Evolutionary conservation across 495 filamentous ascomycete genomes (phyloP).

Genomic region (Penicillium simplicissimum): DNA sequence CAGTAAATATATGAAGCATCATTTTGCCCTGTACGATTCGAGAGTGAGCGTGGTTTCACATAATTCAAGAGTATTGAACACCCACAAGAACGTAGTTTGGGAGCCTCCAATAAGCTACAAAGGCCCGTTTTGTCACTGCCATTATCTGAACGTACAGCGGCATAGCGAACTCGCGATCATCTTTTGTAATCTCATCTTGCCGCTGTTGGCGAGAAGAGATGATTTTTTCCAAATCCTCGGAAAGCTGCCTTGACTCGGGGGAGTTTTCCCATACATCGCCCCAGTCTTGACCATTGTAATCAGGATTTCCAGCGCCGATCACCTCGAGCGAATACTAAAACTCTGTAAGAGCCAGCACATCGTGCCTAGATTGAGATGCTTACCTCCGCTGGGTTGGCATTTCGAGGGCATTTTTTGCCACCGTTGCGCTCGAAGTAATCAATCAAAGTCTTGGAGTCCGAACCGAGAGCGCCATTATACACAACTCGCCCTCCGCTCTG

Average conservation of each 20-base stretch:
- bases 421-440: conserved; percentile 66
- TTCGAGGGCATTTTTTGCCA: conserved; percentile 54
- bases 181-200: conserved; percentile 35
- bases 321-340: conserved; percentile 63
- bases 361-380: neutral
- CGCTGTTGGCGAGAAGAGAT: conserved; percentile 37
- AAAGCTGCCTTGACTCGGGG: conserved; percentile 41
- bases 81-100: conserved; percentile 57
- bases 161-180: conserved; percentile 61
- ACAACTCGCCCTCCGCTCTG: conserved; percentile 68
- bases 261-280: conserved; percentile 59
- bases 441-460: conserved; percentile 55
- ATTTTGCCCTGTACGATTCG: conserved; percentile 50
- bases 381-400: conserved; percentile 64
- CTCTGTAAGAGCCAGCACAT: neutral
- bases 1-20: conserved; percentile 62
- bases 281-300: conserved; percentile 63
- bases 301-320: conserved; percentile 64
- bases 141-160: conserved; percentile 53
- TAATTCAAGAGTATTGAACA: neutral
- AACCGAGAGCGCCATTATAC: conserved; percentile 67
- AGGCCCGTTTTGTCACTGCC: conserved; percentile 52
- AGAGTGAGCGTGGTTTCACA: neutral
- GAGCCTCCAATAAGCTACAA: conserved; percentile 60
- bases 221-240: conserved; percentile 50